Evolutionary conservation across 257 asterid genomes (phyloP), one percentile per base, ranked within the genome.

Genomic region (Galeopsis tetrahit): DNA sequence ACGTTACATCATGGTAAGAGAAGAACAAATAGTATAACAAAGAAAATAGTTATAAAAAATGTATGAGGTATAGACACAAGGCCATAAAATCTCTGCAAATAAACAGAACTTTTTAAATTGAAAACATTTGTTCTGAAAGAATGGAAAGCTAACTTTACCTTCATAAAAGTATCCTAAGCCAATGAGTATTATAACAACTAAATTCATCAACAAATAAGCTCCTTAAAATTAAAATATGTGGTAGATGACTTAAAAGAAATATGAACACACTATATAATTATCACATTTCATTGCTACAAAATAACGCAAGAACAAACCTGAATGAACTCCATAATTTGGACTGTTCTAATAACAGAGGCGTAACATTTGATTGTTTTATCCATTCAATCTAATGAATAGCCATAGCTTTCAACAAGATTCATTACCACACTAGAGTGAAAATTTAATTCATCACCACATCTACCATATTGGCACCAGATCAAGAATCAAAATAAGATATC

Each of bases 151-250:
- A 11, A 42, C 4, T 49, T 56, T 55, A 10, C 2, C 35, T 52
- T 48, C 7, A 14, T 14, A 7, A 14, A 6, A 5, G 59, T 70
- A 58, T 58, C 21, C 56, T 13, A 44, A 32, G 40, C 17, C 55
- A 43, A 28, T 2, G 13, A 33, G 43, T 17, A 46, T 10, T 17
- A 46, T 10, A 34, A 42, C 66, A 28, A 40, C 44, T 21, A 71
- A 32, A 44, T 32, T 61, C 59, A 60, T 43, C 65, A 58, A 63
- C 36, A 33, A 40, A 69, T 17, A 33, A 13, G 68, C 56, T 28
- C 49, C 28, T 39, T 39, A 4, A 4, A 0, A 3, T 38, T 38
- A 4, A 46, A 15, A 35, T 13, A 63, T n/a, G 21, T 44, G 59
- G 38, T 2, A 34, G 10, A 63, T 63, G 40, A 66, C 48, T 57